Evolutionary conservation across 192 early-diverging fungal species (phyloP).

Genomic region (Podila minutissima): DNA sequence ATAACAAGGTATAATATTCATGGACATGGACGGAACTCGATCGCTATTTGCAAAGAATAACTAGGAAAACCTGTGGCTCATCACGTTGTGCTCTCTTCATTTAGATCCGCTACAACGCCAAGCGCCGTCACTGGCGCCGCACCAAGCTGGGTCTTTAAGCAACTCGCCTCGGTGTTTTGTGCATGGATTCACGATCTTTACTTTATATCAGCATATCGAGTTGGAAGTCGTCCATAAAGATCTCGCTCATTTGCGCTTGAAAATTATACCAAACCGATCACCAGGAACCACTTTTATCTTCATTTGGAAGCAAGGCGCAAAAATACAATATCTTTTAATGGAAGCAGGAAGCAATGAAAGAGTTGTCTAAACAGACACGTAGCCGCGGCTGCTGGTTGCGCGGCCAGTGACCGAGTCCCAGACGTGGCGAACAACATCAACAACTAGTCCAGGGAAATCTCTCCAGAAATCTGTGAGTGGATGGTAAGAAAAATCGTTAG

Average conservation of each 20-base stretch:
- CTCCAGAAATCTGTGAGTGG: constrained; percentile 30
- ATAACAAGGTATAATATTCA: constrained; percentile 83
- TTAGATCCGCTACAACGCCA: constrained; percentile 91
- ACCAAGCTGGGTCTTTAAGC: constrained; percentile 96
- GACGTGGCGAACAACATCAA: constrained; percentile 36
- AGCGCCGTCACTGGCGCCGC: constrained; percentile 99
- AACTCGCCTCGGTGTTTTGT: constrained; percentile 13
- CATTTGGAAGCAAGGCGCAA: no score
- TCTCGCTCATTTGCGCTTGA: constrained; percentile 44
- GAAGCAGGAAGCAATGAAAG: background rate
- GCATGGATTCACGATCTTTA: constrained; percentile 2
- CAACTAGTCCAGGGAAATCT: constrained; percentile 40
- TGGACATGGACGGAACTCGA: no score
- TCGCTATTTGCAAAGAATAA: background rate
- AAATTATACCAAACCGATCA: background rate
- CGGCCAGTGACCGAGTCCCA: constrained; percentile 47
- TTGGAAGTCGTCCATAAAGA: constrained; percentile 38
- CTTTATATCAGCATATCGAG: constrained; percentile 13
- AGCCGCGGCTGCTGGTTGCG: constrained; percentile 12
- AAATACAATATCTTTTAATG: background rate
- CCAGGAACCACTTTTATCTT: background rate
- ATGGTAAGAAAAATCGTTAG: background rate
- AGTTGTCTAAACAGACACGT: constrained; percentile 29
- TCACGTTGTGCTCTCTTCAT: background rate
- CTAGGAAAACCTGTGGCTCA: background rate